Percentiles rank a stretch among this genome's conserved stretches.
These are phyloP conservation scores for Carex littledalei DNA, from an alignment of 176 grass and related monocot genomes.

Conservation along the genomic window DNA sequence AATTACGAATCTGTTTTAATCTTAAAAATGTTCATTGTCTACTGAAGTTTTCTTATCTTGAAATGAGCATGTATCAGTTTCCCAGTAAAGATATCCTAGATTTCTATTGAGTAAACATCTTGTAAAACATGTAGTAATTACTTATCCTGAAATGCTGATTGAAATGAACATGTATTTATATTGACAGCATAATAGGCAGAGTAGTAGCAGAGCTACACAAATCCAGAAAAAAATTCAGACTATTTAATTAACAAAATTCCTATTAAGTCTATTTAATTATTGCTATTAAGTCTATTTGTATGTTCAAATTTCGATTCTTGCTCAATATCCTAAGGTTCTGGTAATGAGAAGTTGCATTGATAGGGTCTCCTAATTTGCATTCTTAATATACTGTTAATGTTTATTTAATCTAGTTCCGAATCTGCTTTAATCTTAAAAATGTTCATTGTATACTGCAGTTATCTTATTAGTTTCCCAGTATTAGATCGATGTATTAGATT, in stretches of 20 bases:
- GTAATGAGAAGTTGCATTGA: neutral
- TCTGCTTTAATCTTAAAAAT: neutral
- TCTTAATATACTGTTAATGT: neutral
- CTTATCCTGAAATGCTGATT: neutral
- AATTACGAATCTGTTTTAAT: neutral
- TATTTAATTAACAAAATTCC: too few relatives aligned
- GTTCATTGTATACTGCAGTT: neutral
- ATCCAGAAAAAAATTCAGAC: neutral
- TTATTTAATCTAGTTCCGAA: neutral
- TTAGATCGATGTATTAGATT: neutral
- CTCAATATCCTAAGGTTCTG: neutral
- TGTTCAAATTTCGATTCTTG: neutral
- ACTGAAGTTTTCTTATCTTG: neutral
- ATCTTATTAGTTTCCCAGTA: neutral
- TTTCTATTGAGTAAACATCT: neutral
- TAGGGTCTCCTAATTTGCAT: neutral
- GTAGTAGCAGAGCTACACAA: neutral
- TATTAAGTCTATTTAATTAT: neutral
- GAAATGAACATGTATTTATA: neutral
- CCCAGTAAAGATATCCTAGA: neutral
- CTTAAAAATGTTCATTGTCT: neutral
- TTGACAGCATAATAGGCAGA: neutral
- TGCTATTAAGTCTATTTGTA: neutral
- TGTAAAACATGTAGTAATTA: neutral
- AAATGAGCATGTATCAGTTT: neutral